Base-by-base conservation (phyloP, 257 asterid genomes). In the Craterostigma plantagineum region DNA sequence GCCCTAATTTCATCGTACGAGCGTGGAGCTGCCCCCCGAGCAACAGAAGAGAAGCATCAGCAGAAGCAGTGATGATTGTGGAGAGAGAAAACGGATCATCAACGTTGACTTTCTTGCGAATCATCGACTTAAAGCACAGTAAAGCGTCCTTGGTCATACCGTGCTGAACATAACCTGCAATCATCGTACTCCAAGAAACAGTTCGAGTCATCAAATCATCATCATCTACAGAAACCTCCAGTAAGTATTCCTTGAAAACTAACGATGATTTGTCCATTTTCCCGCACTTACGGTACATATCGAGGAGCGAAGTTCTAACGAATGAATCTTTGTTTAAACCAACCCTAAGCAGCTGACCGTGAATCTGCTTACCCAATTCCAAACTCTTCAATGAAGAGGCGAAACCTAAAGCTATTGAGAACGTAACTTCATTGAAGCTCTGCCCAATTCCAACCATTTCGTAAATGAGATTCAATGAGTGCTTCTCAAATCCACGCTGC, bases 11-110 rank as follows among this genome's bases (percentile, higher is more conserved):
- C 48, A 66, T 61, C 12, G 73, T 52, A 13, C 18, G 60, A 11
- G 82, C 67, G 43, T 81, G 93, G 60, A 81, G 63, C 62, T 77
- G 93, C 67, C 64, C 69, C 36, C 93, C 93, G 39, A 76, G 91
- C 59, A 68, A 77, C 64, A 70, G 65, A 50, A 55, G 48, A 35
- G 66, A 55, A 38, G 50, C 50, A 56, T 61, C 36, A 51, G 81
- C 84, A 44, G 69, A 63, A 33, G 77, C 81, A 18, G 63, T 56
- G 40, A 73, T 58, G 34, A 76, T 60, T 10, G 71, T 76, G 16
- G 90, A 67, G n/a, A 71, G 67, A 14, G 79, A 71, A 50, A 60
- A 73, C 46, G 58, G 59, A 54, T 67, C n/a, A n/a, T n/a, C 30
- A 15, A 74, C 60, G 46, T 61, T 54, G 33, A 64, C 49, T 43